phyloP scores from a whole-genome alignment of 768 basidiomycete species.

The Paxillus involutus region DNA sequence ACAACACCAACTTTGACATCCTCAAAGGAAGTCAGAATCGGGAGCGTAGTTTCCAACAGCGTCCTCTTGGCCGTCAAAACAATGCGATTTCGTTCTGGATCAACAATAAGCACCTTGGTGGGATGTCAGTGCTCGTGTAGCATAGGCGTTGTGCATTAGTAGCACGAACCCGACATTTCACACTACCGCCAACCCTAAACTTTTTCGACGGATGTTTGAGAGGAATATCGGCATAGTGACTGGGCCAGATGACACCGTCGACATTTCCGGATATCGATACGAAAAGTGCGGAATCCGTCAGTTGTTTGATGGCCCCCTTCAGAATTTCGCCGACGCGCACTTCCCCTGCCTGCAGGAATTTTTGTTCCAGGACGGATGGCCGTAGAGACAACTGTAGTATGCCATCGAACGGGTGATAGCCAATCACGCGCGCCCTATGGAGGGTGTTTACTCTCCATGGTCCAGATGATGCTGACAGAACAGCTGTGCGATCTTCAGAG shows the following conservation, averaged over 20 bases:
- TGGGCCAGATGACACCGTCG: constrained; percentile 92
- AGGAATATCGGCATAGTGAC: constrained; percentile 93
- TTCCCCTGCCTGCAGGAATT: constrained; percentile 80
- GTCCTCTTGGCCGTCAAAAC: constrained; percentile 90
- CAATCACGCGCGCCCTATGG: constrained; percentile 86
- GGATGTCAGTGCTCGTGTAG: background rate
- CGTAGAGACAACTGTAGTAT: constrained; percentile 86
- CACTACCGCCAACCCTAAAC: constrained; percentile 78
- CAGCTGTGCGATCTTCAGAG: constrained; percentile 86
- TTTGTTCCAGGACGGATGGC: constrained; percentile 78
- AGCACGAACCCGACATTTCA: constrained; percentile 79
- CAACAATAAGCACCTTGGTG: constrained; percentile 76
- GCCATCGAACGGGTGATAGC: constrained; percentile 84
- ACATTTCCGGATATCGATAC: constrained; percentile 84
- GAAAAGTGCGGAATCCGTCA: constrained; percentile 80
- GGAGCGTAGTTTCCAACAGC: constrained; percentile 76
- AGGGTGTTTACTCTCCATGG: constrained; percentile 78
- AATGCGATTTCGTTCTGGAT: constrained; percentile 78
- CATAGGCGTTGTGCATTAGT: background rate
- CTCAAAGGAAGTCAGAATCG: constrained; percentile 62
- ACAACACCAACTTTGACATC: constrained; percentile 71
- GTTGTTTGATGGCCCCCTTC: constrained; percentile 84
- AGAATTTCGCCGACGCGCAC: constrained; percentile 83
- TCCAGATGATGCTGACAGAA: constrained; percentile 67
- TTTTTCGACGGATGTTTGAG: constrained; percentile 91